phyloP scores from a whole-genome alignment of 139 green algal species.

The Prasinococcaceae sp. region DNA sequence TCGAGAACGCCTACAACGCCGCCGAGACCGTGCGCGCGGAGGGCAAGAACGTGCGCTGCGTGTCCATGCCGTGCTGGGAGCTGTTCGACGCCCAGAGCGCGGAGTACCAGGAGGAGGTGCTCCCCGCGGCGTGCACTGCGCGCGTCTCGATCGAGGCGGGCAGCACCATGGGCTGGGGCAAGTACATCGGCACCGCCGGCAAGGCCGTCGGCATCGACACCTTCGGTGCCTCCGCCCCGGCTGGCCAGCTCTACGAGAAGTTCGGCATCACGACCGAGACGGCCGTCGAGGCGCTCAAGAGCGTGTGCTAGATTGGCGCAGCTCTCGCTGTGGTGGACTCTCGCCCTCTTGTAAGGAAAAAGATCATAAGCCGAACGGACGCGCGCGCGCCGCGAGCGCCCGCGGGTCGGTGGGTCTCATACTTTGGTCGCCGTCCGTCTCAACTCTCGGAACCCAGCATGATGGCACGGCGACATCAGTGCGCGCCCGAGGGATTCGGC shows the following conservation, averaged over 20 bases:
- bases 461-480: too few relatives aligned
- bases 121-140: slow-evolving; percentile 51
- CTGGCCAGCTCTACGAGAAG: slow-evolving; percentile 80
- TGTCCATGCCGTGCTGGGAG: slow-evolving; percentile 93
- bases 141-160: slow-evolving; percentile 85
- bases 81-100: slow-evolving; percentile 84
- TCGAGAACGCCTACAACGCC: slow-evolving; percentile 68
- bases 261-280: slow-evolving; percentile 76
- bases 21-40: slow-evolving; percentile 61
- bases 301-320: slow-evolving; percentile 27
- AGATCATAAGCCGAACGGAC: too few relatives aligned
- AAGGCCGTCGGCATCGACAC: slow-evolving; percentile 71
- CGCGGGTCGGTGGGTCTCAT: too few relatives aligned
- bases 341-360: too few relatives aligned
- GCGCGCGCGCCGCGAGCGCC: too few relatives aligned
- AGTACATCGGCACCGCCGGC: slow-evolving; percentile 64
- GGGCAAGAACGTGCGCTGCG: slow-evolving; percentile 79
- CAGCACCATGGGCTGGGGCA: slow-evolving; percentile 79
- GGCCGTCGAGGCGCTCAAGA: slow-evolving; percentile 62
- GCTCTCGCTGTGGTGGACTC: too few relatives aligned
- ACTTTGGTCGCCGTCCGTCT: too few relatives aligned
- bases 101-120: slow-evolving; percentile 38
- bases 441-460: too few relatives aligned
- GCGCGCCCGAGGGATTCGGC: too few relatives aligned
- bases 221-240: slow-evolving; percentile 88